These are phyloP conservation scores for Sugiyamaella grinbergsii DNA, from an alignment of 1,139 yeast species.

Conservation along the genomic window DNA sequence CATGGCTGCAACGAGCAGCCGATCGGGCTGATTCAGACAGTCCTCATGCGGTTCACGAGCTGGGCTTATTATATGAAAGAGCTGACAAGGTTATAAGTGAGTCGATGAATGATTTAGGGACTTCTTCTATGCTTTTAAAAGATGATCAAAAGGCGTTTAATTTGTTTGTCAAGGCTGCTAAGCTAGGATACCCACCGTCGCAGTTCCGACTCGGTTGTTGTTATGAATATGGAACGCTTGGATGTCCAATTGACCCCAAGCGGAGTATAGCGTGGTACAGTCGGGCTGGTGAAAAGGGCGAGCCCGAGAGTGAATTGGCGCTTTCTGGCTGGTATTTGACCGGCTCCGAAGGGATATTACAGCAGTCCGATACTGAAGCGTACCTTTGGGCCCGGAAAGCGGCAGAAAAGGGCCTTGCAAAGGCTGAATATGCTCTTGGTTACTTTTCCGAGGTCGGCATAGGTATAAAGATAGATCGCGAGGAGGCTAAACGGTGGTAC, in stretches of 20 bases:
- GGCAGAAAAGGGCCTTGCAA: constrained; percentile 73
- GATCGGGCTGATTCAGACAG: constrained; percentile 48
- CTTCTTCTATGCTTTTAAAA: constrained; percentile 34
- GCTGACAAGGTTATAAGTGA: constrained; percentile 51
- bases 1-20: constrained; percentile 61
- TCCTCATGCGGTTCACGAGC: constrained; percentile 62
- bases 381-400: constrained; percentile 89
- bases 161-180: constrained; percentile 76
- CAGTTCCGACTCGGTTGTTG: constrained; percentile 85
- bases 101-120: constrained; percentile 34
- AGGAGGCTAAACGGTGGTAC: constrained; percentile 57
- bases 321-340: constrained; percentile 89
- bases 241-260: constrained; percentile 64
- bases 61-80: constrained; percentile 73
- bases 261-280: constrained; percentile 90
- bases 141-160: constrained; percentile 65
- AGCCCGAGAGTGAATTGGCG: constrained; percentile 87
- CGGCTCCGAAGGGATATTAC: constrained; percentile 72
- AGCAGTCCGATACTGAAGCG: constrained; percentile 76
- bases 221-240: constrained; percentile 81
- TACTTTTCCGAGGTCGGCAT: constrained; percentile 78
- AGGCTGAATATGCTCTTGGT: constrained; percentile 85
- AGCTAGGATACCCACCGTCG: constrained; percentile 72
- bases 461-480: constrained; percentile 55
- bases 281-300: constrained; percentile 69